phyloP scores from a whole-genome alignment of 2,329 filamentous ascomycete genomes.

The Leptographium galeiforme region DNA sequence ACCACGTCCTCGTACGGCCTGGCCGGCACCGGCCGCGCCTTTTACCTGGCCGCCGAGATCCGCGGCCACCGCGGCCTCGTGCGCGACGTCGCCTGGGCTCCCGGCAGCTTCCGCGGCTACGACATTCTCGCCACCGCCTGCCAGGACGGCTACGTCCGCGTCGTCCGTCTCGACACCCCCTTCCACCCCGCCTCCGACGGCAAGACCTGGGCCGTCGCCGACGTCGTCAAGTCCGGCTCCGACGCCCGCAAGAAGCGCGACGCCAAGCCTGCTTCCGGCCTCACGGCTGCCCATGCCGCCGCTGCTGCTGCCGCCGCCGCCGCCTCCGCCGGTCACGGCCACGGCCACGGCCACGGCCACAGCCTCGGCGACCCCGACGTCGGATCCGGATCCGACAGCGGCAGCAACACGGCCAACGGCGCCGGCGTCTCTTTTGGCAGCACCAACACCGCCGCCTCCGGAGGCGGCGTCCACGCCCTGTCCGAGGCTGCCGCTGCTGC shows the following conservation, averaged over 20 bases:
- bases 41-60: conserved; percentile 73
- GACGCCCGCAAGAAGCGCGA: conserved; percentile 11
- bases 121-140: conserved; percentile 86
- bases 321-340: neutral
- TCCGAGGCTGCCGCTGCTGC: neutral
- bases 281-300: neutral
- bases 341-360: neutral
- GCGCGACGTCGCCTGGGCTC: conserved; percentile 82
- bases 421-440: neutral
- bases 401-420: neutral
- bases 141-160: conserved; percentile 77
- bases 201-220: conserved; percentile 34
- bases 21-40: conserved; percentile 52
- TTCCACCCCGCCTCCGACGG: conserved; percentile 29
- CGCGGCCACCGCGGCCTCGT: conserved; percentile 63
- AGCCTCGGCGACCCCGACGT: neutral
- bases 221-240: conserved; percentile 34
- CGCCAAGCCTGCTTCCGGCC: neutral
- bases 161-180: conserved; percentile 68
- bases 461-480: neutral
- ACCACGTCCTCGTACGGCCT: conserved; percentile 37
- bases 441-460: neutral
- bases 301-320: neutral
- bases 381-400: neutral
- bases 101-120: conserved; percentile 78